Conservation (phyloP, 495 filamentous ascomycete genomes). For the Evernia prunastri region DNA sequence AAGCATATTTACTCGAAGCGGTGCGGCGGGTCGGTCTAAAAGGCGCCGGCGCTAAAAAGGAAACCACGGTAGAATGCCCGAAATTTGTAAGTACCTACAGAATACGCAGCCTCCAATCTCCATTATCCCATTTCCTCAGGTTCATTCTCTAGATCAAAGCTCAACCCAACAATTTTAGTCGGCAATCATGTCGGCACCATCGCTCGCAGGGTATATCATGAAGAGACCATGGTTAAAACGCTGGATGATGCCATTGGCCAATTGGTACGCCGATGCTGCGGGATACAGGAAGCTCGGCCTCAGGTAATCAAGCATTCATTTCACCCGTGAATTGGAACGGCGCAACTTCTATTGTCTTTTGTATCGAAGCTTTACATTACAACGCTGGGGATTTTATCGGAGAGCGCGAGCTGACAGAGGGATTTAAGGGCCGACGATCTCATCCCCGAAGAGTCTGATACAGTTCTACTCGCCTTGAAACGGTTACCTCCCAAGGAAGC, state of each 20-base stretch:
- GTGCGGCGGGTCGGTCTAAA: not conserved
- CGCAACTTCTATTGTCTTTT: not conserved
- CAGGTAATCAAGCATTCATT: slow-evolving; percentile 50
- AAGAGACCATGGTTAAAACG: slow-evolving; percentile 78
- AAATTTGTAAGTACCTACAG: not conserved
- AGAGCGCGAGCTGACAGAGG: not conserved
- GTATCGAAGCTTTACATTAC: not conserved
- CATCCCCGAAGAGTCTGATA: slow-evolving; percentile 82
- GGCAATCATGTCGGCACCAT: slow-evolving; percentile 65
- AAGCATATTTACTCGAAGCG: slow-evolving; percentile 5
- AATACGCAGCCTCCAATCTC: not conserved
- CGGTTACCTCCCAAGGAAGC: slow-evolving; percentile 82
- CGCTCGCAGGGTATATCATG: slow-evolving; percentile 61
- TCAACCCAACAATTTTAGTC: slow-evolving; percentile 5
- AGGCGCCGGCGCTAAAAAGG: not conserved
- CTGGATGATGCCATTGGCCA: slow-evolving; percentile 68
- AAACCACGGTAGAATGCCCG: not conserved
- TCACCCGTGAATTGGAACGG: not conserved
- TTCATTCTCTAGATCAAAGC: not conserved
- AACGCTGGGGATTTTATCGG: not conserved
- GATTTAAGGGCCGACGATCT: slow-evolving; percentile 76
- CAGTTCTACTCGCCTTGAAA: slow-evolving; percentile 77
- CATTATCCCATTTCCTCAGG: not conserved
- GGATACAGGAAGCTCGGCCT: slow-evolving; percentile 93
- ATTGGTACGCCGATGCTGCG: slow-evolving; percentile 76